phyloP scores from a whole-genome alignment of 2,329 filamentous ascomycete species.

The Arthrobotrys megalospora region DNA sequence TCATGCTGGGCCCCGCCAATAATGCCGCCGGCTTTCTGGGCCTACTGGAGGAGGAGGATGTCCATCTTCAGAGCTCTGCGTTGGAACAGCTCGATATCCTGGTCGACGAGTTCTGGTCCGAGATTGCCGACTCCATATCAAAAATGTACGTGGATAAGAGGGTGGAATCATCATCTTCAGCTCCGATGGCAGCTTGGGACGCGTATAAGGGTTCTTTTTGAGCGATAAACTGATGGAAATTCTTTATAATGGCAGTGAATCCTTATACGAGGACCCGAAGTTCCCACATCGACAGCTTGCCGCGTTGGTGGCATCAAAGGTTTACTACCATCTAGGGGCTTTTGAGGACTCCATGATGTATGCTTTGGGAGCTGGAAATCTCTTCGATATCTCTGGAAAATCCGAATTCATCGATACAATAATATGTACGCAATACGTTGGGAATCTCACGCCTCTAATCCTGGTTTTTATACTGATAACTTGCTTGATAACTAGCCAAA shows the following conservation, averaged over 20 bases:
- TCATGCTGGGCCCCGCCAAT: constrained; percentile 87
- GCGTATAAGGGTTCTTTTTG: constrained; percentile 43
- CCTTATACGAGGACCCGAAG: constrained; percentile 94
- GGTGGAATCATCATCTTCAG: constrained; percentile 8
- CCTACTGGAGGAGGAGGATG: constrained; percentile 94
- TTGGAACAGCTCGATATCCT: constrained; percentile 95
- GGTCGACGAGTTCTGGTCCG: constrained; percentile 97
- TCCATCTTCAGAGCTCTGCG: constrained; percentile 93
- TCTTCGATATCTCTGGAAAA: constrained; percentile 91
- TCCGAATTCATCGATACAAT: constrained; percentile 99
- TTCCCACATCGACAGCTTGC: constrained; percentile 96
- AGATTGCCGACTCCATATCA: constrained; percentile 91
- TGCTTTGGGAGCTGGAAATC: constrained; percentile 91
- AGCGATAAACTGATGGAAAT: constrained; percentile 37
- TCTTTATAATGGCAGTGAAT: constrained; percentile 76
- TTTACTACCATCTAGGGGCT: constrained; percentile 98
- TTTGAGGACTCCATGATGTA: constrained; percentile 99
- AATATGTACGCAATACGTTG: constrained; percentile 74
- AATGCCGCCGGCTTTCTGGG: constrained; percentile 92
- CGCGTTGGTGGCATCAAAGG: constrained; percentile 93
- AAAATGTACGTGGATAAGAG: constrained; percentile 80
- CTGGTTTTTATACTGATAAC: constrained; percentile 39
- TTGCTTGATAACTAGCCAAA: constrained; percentile 74
- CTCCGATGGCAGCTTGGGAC: constrained; percentile 31
- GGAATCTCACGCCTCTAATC: background rate